Conservation (phyloP, 2,329 filamentous ascomycete species). For the Botrytis squamosa region DNA sequence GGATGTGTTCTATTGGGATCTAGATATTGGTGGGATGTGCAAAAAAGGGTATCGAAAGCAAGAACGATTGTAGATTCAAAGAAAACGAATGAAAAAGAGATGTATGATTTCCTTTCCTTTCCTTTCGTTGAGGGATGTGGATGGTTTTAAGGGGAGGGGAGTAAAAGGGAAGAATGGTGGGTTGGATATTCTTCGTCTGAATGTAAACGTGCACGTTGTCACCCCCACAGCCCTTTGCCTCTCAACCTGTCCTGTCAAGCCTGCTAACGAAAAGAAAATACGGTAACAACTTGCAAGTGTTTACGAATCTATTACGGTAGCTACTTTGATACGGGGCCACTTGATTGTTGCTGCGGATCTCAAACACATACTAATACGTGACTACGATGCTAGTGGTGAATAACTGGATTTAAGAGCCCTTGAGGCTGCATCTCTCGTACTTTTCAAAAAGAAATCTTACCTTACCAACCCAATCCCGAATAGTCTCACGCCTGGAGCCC, state of each 20-base stretch:
- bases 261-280: background rate
- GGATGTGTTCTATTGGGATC: conserved; percentile 4
- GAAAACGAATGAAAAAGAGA: conserved; percentile 13
- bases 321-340: background rate
- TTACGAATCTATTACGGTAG: conserved; percentile 5
- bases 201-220: conserved; percentile 11
- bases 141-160: conserved; percentile 19
- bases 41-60: conserved; percentile 15
- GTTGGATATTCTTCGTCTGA: conserved; percentile 16
- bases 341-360: conserved; percentile 6
- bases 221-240: conserved; percentile 13
- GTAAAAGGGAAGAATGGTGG: background rate
- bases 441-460: background rate
- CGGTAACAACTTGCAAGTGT: background rate
- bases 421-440: conserved; percentile 4
- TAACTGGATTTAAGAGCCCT: background rate
- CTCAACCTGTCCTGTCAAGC: background rate
- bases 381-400: background rate
- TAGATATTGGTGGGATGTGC: conserved; percentile 3
- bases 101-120: background rate
- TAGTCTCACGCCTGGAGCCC: background rate
- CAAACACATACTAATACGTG: background rate
- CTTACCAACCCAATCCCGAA: background rate
- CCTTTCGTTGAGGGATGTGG: conserved; percentile 13
- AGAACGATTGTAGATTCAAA: conserved; percentile 13